These are phyloP conservation scores for Bidens hawaiensis DNA, from an alignment of 140 eudicot genomes.

Conservation along the genomic window DNA sequence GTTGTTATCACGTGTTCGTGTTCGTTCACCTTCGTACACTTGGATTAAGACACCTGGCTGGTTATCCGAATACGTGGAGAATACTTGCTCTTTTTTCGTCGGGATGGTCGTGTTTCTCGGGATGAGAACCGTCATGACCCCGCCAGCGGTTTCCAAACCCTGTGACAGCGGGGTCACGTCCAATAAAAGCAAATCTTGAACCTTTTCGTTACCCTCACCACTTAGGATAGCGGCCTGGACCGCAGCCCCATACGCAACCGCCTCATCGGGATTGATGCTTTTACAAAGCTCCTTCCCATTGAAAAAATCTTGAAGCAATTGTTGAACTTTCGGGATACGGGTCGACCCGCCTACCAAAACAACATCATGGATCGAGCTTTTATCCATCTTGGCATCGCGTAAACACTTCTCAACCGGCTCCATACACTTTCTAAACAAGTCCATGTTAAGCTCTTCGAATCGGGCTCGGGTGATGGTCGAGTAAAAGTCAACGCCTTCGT, in stretches of 20 bases:
- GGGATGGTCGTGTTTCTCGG: conserved; percentile 36
- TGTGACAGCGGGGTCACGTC: conserved; percentile 27
- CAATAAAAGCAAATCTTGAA: conserved; percentile 35
- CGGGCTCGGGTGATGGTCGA: conserved; percentile 32
- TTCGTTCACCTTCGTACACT: conserved; percentile 29
- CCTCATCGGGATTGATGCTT: conserved; percentile 33
- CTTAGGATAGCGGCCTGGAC: conserved; percentile 29
- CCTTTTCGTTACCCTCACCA: conserved; percentile 28
- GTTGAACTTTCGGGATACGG: too few species aligned
- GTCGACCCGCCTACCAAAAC: too few species aligned
- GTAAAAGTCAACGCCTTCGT: conserved; percentile 27
- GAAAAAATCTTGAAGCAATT: too few species aligned
- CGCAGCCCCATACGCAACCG: conserved; percentile 32
- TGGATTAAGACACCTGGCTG: conserved; percentile 31
- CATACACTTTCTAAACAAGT: too few species aligned
- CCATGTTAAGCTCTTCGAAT: too few species aligned
- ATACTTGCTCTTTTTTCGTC: too few species aligned
- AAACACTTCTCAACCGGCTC: too few species aligned
- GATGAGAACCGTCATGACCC: conserved; percentile 28
- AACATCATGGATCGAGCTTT: too few species aligned
- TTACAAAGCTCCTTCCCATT: conserved; percentile 35
- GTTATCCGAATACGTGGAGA: conserved; percentile 28
- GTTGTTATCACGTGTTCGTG: conserved; percentile 26
- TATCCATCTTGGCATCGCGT: too few species aligned
- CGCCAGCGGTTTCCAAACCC: conserved; percentile 29